phyloP scores from a whole-genome alignment of 225 moss, liverwort and hornwort species.

The Pseudoscleropodium purum region DNA sequence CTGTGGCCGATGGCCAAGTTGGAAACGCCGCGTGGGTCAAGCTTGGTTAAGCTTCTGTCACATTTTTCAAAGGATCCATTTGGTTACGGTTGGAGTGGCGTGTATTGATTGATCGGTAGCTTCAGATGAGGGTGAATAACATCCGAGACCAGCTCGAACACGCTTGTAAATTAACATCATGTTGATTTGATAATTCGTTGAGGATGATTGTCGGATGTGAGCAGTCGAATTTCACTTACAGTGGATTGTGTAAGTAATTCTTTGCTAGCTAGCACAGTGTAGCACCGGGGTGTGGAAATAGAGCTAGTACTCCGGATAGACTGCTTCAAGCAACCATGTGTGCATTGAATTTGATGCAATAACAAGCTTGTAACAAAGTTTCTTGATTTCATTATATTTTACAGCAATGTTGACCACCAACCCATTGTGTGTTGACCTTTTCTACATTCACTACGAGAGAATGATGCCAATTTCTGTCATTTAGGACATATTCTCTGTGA shows the following conservation, averaged over 20 bases:
- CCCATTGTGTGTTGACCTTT: background rate
- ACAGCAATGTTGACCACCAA: background rate
- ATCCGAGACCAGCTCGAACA: background rate
- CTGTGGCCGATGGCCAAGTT: constrained; percentile 22
- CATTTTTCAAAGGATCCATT: background rate
- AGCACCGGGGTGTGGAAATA: background rate
- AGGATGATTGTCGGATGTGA: background rate
- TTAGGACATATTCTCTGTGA: too few species aligned
- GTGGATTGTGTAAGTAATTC: background rate
- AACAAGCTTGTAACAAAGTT: background rate
- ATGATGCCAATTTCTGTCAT: too few species aligned
- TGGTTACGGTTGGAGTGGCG: background rate
- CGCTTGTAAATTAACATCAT: background rate
- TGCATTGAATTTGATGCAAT: background rate
- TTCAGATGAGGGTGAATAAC: background rate
- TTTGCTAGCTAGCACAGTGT: background rate
- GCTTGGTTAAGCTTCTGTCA: background rate
- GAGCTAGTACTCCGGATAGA: background rate
- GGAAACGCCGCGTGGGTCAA: constrained; percentile 34
- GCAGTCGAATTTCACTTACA: background rate
- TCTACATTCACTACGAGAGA: too few species aligned
- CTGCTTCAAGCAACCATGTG: background rate
- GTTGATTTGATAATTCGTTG: background rate
- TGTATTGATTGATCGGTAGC: background rate
- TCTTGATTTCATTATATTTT: background rate